A percentile compares a stretch with the other conserved stretches of the same genome.
Evolutionary conservation across 1,139 yeast genomes (phyloP).

Genomic region (Kodamaea sp.): DNA sequence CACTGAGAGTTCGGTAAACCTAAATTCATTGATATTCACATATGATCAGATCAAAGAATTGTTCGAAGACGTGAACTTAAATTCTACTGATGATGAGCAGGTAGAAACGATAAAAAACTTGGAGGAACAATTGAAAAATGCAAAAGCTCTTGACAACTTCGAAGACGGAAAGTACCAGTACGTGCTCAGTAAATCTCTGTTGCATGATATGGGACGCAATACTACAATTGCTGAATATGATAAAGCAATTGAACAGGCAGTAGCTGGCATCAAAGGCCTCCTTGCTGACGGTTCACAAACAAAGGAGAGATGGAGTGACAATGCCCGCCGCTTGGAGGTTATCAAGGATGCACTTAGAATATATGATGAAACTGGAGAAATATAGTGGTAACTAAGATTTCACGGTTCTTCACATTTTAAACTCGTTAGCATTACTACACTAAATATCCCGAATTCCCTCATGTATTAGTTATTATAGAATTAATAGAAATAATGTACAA

Average conservation of each 20-base stretch:
- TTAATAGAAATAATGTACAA: slow-evolving; percentile 8
- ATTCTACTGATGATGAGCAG: slow-evolving; percentile 7
- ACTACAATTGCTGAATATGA: slow-evolving; percentile 34
- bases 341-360: slow-evolving; percentile 22
- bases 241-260: slow-evolving; percentile 26
- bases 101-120: slow-evolving; percentile 18
- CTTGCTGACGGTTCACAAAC: slow-evolving; percentile 32
- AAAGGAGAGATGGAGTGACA: slow-evolving; percentile 36
- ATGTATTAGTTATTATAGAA: not conserved
- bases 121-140: slow-evolving; percentile 26
- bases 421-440: not conserved
- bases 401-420: not conserved
- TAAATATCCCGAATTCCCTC: not conserved
- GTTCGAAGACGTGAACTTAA: slow-evolving; percentile 20
- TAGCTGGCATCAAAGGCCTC: slow-evolving; percentile 28
- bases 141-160: slow-evolving; percentile 23
- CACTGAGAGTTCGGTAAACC: slow-evolving; percentile 16
- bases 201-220: slow-evolving; percentile 7
- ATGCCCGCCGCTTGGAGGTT: slow-evolving; percentile 35
- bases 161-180: slow-evolving; percentile 26
- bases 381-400: too few relatives aligned
- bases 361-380: slow-evolving; percentile 15
- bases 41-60: slow-evolving; percentile 21
- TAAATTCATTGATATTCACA: slow-evolving; percentile 22
- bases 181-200: slow-evolving; percentile 10